phyloP scores from a whole-genome alignment of 768 basidiomycete species.

The Hebeloma cylindrosporum region DNA sequence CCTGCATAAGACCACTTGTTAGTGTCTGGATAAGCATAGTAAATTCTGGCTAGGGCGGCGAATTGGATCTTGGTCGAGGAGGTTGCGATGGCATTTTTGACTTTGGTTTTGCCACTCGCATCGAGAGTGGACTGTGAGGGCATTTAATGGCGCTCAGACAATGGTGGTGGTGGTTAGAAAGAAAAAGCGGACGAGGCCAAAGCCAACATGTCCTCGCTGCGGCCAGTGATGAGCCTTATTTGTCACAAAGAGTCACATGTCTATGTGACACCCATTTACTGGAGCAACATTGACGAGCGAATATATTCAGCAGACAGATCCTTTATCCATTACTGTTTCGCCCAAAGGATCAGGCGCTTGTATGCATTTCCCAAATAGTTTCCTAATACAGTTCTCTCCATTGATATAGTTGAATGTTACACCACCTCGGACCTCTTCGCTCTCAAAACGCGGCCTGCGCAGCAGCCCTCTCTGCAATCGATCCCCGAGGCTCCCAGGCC shows the following conservation, averaged over 20 bases:
- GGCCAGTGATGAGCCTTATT: neutral
- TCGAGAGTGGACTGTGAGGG: conserved; percentile 70
- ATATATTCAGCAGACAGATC: no score
- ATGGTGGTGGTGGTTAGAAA: conserved; percentile 8
- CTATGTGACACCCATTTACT: no score
- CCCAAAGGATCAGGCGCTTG: no score
- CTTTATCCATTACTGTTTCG: no score
- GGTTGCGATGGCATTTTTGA: conserved; percentile 61
- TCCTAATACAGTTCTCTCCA: no score
- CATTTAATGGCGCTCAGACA: conserved; percentile 42
- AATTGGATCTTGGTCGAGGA: conserved; percentile 71
- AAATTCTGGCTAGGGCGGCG: conserved; percentile 85
- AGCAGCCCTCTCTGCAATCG: conserved; percentile 61
- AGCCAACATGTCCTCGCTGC: conserved; percentile 7
- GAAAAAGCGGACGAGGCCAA: conserved; percentile 2
- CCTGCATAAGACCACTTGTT: conserved; percentile 85
- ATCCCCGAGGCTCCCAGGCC: conserved; percentile 72
- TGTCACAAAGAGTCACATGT: no score
- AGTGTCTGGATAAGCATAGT: conserved; percentile 82
- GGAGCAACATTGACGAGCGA: no score
- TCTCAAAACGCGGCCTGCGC: conserved; percentile 62
- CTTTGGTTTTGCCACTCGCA: conserved; percentile 72
- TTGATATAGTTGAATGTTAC: no score
- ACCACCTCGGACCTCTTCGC: no score
- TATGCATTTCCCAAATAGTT: no score